phyloP scores from a whole-genome alignment of 352 stramenopile species.

The Pythium myriotylum region DNA sequence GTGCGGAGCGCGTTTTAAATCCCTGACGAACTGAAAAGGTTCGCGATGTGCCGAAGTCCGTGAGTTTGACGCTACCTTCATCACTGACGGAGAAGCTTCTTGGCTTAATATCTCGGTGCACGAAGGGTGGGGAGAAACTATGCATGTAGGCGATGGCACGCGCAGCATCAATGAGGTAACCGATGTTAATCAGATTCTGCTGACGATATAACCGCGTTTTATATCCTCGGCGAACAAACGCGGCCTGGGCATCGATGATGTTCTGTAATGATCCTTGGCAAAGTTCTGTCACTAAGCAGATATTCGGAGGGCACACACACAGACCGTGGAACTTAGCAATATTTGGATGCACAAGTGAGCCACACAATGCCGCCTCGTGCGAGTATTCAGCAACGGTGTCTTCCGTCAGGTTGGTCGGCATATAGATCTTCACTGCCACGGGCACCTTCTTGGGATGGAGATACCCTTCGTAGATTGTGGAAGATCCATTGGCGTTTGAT shows the following conservation, averaged over 20 bases:
- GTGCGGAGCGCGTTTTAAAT: constrained; percentile 29
- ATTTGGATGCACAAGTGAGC: constrained; percentile 41
- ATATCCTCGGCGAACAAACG: not conserved
- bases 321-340: constrained; percentile 51
- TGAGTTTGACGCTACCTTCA: constrained; percentile 44
- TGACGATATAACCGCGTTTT: constrained; percentile 7
- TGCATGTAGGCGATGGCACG: constrained; percentile 46
- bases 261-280: constrained; percentile 42
- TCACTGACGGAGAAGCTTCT: constrained; percentile 57
- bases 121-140: constrained; percentile 45
- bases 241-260: constrained; percentile 13
- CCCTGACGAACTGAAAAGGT: constrained; percentile 12
- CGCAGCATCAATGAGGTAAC: constrained; percentile 44
- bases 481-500: too few species aligned
- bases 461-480: constrained; percentile 38
- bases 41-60: constrained; percentile 53
- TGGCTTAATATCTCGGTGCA: constrained; percentile 54
- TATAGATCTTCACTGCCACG: constrained; percentile 60
- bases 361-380: constrained; percentile 42
- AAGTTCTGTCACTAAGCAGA: constrained; percentile 51
- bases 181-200: constrained; percentile 32
- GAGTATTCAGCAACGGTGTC: constrained; percentile 41
- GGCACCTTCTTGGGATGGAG: constrained; percentile 28
- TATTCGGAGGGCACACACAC: constrained; percentile 47
- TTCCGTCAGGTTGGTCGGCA: constrained; percentile 38